Evolutionary conservation across 495 filamentous ascomycete genomes (phyloP).

Genomic region (Hyaloscypha hepaticicola): DNA sequence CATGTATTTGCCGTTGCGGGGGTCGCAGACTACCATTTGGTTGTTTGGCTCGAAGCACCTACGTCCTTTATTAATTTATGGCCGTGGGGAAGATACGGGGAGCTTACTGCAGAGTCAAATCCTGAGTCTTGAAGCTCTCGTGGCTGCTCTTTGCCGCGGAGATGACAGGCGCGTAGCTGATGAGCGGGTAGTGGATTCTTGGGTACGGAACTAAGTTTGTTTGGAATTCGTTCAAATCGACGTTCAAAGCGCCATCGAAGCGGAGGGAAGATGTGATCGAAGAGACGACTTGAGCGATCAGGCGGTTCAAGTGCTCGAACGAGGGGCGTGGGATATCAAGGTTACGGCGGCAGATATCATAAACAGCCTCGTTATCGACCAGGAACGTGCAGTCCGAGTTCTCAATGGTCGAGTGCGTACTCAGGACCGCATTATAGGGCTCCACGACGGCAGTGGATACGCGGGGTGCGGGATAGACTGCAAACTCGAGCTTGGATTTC

Average conservation of each 20-base stretch:
- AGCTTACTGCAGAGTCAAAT: conserved; percentile 80
- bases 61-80: conserved; percentile 27
- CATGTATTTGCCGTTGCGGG: conserved; percentile 93
- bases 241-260: conserved; percentile 88
- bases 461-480: conserved; percentile 82
- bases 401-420: conserved; percentile 91
- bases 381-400: conserved; percentile 92
- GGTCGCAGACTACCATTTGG: conserved; percentile 95
- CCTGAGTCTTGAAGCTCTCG: conserved; percentile 88
- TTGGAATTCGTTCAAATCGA: conserved; percentile 93
- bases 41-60: conserved; percentile 86
- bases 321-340: conserved; percentile 82
- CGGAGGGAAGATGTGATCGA: conserved; percentile 88
- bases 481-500: conserved; percentile 94
- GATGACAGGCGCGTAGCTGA: conserved; percentile 86
- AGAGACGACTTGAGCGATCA: conserved; percentile 90
- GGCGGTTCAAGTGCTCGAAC: conserved; percentile 85
- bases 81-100: background rate
- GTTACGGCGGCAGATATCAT: conserved; percentile 88
- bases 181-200: conserved; percentile 88
- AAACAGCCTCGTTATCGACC: conserved; percentile 88
- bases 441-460: conserved; percentile 88
- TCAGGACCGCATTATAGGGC: conserved; percentile 90
- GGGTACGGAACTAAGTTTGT: conserved; percentile 92
- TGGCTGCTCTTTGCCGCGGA: conserved; percentile 78